Evolutionary conservation across 345 rosid genomes (phyloP), one percentile per base, ranked within the genome.

Genomic region (Salix exigua): DNA sequence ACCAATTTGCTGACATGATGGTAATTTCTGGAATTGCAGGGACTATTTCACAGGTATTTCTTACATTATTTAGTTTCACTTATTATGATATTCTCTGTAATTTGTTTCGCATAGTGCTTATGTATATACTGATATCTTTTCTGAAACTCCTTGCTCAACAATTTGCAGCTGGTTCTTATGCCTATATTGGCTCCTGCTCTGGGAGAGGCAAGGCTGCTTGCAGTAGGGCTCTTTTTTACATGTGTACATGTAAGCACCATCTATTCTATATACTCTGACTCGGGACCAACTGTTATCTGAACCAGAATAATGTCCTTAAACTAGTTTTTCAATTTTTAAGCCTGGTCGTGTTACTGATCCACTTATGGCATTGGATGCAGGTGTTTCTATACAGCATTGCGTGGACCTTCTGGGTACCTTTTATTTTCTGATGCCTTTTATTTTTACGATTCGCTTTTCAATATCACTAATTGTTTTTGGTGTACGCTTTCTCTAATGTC

Each of bases 1-100:
- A 94, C 77, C 95, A 94, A 66, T 94, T 94, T 73, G 98, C 98
- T 18, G 95, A 92, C 68, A 75, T 94, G 44, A 90, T 94, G 98
- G 89, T 92, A 72, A 92, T 94, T 76, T 42, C 75, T 64, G 98
- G 98, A 68, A 80, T 87, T 64, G 90, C 94, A 14, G 97, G 97
- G 68, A 85, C 97, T 23, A 58, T 92, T 80, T 94, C 97, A 44
- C 98, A 94, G 97, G 98, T 90, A 82, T 35, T 6, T 51, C 73
- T 68, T 35, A 26, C 72, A 25, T 46, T 71, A 10, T 14, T 35
- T 72, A 65, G 26, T 68, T 33, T 72, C 38, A 62, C 5, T 82
- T 14, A 5, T 4, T 9, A 35, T 77, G 46, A 21, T 51, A 3
- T 71, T 60, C 7, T 69, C 60, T 72, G 21, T 28, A 21, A 14